Evolutionary conservation across 2,329 filamentous ascomycete genomes (phyloP), one percentile per base, ranked within the genome.

Genomic region (Zarea fungicola): DNA sequence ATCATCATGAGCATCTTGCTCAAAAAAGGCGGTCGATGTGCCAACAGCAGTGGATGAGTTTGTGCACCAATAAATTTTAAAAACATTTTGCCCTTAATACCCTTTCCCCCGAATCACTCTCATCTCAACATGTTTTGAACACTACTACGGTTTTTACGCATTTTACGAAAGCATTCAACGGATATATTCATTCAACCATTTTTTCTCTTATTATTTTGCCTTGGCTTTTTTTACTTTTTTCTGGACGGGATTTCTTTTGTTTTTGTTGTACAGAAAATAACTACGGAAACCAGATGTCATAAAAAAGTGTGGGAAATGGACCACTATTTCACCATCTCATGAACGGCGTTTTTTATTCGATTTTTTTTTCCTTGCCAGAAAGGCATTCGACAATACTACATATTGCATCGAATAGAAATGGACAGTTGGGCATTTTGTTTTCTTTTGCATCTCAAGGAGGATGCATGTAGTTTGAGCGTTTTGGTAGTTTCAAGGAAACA

Each of bases 401-500:
- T 26, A 34, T 31, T 28, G 18, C 25, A 39, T 16, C 10, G 32
- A 29, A n/a, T 6, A 21, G 16, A 7, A 21, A 23, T 22, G 4
- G 25, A 22, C 22, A 19, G 43, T 10, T 5, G 18, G 19, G 18
- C 8, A 1, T 25, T 32, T 18, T 14, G 29, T 16, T 26, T 44
- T 44, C 9, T 31, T 8, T 13, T 6, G 26, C 31, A 36, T 23
- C 5, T 4, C 14, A 9, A 9, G 26, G 14, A 19, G 1, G 21
- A 21, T 19, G 21, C 8, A 10, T 5, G 29, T 28, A 19, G 25
- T 16, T 29, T 26, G 22, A 26, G 36, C 44, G 28, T 36, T 39
- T 48, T 48, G 45, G 45, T 48, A 48, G 37, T 48, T 48, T 48
- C 45, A 48, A 48, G 45, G 36, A 29, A 42, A 48, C 45, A 48